A percentile compares a stretch with the other conserved stretches of the same genome.
phyloP scores from a whole-genome alignment of 805 yeast genomes.

The Nakazawaea ishiwadae region DNA sequence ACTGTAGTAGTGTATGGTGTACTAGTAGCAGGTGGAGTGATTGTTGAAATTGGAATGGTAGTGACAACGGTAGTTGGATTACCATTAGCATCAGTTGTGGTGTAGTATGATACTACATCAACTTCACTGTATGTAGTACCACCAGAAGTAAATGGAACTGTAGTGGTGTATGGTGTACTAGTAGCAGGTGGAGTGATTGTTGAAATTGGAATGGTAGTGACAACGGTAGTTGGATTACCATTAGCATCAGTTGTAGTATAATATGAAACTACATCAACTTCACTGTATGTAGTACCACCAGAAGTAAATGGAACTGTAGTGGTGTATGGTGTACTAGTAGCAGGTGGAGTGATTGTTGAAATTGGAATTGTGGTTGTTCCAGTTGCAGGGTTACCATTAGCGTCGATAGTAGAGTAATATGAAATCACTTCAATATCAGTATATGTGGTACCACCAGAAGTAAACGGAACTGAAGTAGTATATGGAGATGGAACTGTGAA shows the following conservation, averaged over 20 bases:
- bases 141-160: constrained; percentile 4
- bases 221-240: neutral
- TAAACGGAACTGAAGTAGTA: neutral
- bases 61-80: constrained; percentile 1
- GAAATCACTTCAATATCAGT: constrained; percentile 2
- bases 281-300: neutral
- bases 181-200: neutral
- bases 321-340: neutral
- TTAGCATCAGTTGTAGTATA: neutral
- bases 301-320: neutral
- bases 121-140: constrained; percentile 1
- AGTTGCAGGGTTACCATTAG: constrained; percentile 1
- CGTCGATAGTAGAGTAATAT: constrained; percentile 2
- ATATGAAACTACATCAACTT: neutral
- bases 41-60: constrained; percentile 1
- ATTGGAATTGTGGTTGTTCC: neutral
- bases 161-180: neutral
- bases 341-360: neutral
- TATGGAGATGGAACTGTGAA: no score
- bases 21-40: neutral
- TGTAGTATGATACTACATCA: constrained; percentile 7
- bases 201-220: neutral
- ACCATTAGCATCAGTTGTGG: constrained; percentile 6
- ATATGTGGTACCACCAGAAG: neutral
- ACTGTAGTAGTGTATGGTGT: constrained; percentile 4